phyloP scores from a whole-genome alignment of 805 yeast species.

The Sugiyamaella americana region DNA sequence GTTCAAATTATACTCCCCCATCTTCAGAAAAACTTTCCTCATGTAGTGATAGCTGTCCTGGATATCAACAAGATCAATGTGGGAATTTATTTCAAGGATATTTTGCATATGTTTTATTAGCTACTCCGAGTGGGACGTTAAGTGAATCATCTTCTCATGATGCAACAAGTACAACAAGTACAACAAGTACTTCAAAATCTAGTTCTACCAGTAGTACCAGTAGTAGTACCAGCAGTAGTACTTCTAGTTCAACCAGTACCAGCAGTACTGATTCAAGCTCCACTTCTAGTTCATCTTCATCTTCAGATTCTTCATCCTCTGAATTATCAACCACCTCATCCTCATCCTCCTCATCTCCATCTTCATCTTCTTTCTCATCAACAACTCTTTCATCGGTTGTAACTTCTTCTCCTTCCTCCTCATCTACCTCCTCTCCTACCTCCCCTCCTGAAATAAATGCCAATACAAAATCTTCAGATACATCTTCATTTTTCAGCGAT shows the following conservation, averaged over 20 bases:
- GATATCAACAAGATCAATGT: slow-evolving; percentile 40
- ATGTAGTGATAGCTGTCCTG: slow-evolving; percentile 40
- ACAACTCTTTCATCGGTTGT: slow-evolving; percentile 19
- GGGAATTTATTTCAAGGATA: slow-evolving; percentile 39
- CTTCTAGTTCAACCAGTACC: slow-evolving; percentile 12
- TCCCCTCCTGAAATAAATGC: slow-evolving; percentile 6
- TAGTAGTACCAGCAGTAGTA: slow-evolving; percentile 3
- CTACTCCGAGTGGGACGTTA: slow-evolving; percentile 31
- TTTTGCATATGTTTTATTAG: slow-evolving; percentile 49
- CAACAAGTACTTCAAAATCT: slow-evolving; percentile 4
- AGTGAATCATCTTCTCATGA: slow-evolving; percentile 15
- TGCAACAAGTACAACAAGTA: slow-evolving; percentile 5
- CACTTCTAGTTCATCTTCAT: slow-evolving; percentile 17
- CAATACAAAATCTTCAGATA: slow-evolving; percentile 4
- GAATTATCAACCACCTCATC: slow-evolving; percentile 15
- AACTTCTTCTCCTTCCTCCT: slow-evolving; percentile 23
- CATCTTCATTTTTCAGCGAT: slow-evolving; percentile 51
- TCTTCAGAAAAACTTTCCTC: slow-evolving; percentile 31
- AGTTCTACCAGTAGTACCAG: slow-evolving; percentile 7
- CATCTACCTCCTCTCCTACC: slow-evolving; percentile 8
- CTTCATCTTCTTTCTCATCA: slow-evolving; percentile 13
- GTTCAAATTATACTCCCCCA: slow-evolving; percentile 48
- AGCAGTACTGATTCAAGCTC: slow-evolving; percentile 22
- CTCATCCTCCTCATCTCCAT: slow-evolving; percentile 15
- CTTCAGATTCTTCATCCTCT: slow-evolving; percentile 22